These are phyloP conservation scores for Hypholoma sublateritium DNA, from an alignment of 768 basidiomycete species.

Conservation along the genomic window DNA sequence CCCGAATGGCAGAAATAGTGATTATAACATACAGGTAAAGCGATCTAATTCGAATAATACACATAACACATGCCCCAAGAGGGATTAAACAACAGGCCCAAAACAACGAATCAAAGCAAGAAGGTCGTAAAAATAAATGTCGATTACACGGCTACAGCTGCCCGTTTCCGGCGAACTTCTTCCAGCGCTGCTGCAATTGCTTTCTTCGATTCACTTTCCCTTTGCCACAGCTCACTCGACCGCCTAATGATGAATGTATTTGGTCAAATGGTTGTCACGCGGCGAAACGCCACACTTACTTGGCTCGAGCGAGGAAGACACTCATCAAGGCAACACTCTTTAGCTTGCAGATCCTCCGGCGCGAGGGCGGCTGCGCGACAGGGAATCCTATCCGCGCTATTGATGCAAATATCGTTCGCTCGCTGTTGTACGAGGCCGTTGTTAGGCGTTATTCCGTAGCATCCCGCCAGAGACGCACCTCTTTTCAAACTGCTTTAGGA, in stretches of 20 bases:
- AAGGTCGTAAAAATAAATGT: conserved; percentile 6
- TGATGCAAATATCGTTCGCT: conserved; percentile 64
- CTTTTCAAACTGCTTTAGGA: conserved; percentile 70
- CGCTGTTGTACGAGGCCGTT: not conserved
- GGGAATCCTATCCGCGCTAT: conserved; percentile 79
- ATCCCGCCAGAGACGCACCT: conserved; percentile 44
- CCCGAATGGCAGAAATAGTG: not conserved
- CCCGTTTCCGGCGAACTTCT: conserved; percentile 62
- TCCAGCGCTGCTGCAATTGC: conserved; percentile 66
- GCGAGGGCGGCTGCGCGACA: conserved; percentile 33
- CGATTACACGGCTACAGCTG: conserved; percentile 15
- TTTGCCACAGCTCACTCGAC: conserved; percentile 63
- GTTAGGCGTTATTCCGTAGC: not conserved
- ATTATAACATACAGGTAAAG: conserved; percentile 15
- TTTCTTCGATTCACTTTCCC: conserved; percentile 58
- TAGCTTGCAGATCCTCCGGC: conserved; percentile 45
- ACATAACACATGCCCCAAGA: conserved; percentile 13
- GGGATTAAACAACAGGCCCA: not conserved
- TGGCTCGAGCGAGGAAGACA: conserved; percentile 63
- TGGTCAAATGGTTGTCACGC: not conserved
- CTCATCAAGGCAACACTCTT: conserved; percentile 57
- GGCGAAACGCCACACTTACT: conserved; percentile 40
- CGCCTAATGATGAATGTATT: conserved; percentile 38
- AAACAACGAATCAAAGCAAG: not conserved
- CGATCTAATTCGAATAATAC: conserved; percentile 9